Evolutionary conservation across 768 basidiomycete species (phyloP).

Genomic region (Russula compacta): DNA sequence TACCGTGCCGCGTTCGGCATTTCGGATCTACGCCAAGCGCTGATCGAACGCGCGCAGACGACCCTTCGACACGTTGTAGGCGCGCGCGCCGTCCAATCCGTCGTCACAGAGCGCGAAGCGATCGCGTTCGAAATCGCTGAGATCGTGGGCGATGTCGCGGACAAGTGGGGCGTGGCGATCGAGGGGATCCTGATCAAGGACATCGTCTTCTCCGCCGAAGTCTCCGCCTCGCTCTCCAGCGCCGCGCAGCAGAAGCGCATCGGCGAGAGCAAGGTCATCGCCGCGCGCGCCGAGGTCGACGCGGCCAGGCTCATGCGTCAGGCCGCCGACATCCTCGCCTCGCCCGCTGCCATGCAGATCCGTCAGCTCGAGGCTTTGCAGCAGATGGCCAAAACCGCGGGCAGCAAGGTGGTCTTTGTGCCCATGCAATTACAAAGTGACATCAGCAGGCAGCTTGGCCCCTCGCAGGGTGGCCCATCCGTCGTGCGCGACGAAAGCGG

Average conservation of each 20-base stretch:
- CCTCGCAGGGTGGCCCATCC: slow-evolving; percentile 19
- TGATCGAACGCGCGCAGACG: slow-evolving; percentile 82
- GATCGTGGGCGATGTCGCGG: slow-evolving; percentile 85
- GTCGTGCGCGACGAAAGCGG: slow-evolving; percentile 31
- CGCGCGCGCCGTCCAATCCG: slow-evolving; percentile 86
- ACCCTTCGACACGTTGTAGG: slow-evolving; percentile 97
- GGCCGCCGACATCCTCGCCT: slow-evolving; percentile 90
- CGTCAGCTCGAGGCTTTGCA: slow-evolving; percentile 93
- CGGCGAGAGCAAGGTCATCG: slow-evolving; percentile 94
- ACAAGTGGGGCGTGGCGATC: slow-evolving; percentile 96
- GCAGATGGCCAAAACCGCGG: slow-evolving; percentile 86
- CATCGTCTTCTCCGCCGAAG: slow-evolving; percentile 86
- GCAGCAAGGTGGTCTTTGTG: slow-evolving; percentile 89
- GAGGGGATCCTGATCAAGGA: slow-evolving; percentile 95
- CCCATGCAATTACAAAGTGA: slow-evolving; percentile 86
- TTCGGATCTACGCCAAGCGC: slow-evolving; percentile 76
- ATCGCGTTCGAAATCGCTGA: slow-evolving; percentile 96
- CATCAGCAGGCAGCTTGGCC: slow-evolving; percentile 40
- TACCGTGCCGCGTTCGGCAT: slow-evolving; percentile 95
- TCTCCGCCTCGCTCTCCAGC: slow-evolving; percentile 84
- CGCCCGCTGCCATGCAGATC: slow-evolving; percentile 97
- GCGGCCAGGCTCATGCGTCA: slow-evolving; percentile 92
- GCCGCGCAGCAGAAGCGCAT: slow-evolving; percentile 97
- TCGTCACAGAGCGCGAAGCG: slow-evolving; percentile 94
- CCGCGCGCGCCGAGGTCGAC: slow-evolving; percentile 93